Evolutionary conservation across 2,329 filamentous ascomycete species (phyloP), one percentile per base, ranked within the genome.

Genomic region (Gremmenia infestans): DNA sequence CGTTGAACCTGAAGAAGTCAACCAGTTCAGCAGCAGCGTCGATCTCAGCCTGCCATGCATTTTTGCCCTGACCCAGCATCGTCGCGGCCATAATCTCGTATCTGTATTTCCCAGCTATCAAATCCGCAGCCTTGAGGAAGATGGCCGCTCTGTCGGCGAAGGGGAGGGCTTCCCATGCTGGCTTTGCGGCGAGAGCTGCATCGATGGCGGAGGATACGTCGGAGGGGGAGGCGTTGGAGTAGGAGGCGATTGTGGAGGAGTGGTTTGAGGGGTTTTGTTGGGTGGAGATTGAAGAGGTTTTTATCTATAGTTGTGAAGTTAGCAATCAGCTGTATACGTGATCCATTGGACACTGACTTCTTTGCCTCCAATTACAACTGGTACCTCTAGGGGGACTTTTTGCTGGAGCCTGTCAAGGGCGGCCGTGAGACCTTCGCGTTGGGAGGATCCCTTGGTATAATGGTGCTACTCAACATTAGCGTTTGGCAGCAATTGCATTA

Each of bases 211-310:
- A n/a, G 37, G 14, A n/a, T 11, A 40, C 37, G 12, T 40, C 17
- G 15, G 14, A 6, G 15, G 37, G 75, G 48, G 85, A 87, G 57
- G 93, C 93, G 63, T 89, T 88, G 64, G 91, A 90, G 77, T 94
- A 97, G 55, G 82, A 88, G 47, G 94, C 93, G 56, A 97, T 80
- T 9, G 83, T 80, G 46, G 83, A 81, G 59, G 82, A 78, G 74
- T 97, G 91, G 55, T 91, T 83, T 58, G 91, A 83, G 22, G 94
- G 94, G 75, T 96, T 92, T 70, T 83, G 76, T 73, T 97, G 94
- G 39, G 80, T 83, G 40, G 83, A 81, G 40, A 83, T 79, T 1
- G 81, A 77, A 2, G 83, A 81, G 15, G 83, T 85, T 71, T 80
- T 89, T 74, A 91, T 80, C 83, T 89, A 64, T 11, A 48, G 14